Conservation (phyloP, 768 basidiomycete species). For the Chalciporus piperatus region DNA sequence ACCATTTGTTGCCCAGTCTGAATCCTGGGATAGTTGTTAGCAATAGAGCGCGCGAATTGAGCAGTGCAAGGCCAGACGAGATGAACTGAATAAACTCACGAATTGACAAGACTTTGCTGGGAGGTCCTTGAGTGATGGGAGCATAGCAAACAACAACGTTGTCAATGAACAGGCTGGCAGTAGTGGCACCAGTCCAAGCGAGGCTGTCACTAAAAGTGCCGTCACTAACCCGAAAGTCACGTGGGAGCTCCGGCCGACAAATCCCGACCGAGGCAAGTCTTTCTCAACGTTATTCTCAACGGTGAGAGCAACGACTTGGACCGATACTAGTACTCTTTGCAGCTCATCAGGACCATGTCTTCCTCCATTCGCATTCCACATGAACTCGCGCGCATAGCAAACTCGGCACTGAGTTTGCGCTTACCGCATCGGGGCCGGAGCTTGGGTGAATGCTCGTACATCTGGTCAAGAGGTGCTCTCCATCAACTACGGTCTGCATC, state of each 20-base stretch:
- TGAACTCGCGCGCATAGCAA: conserved; percentile 15
- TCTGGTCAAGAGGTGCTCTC: conserved; percentile 3
- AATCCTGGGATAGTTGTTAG: conserved; percentile 44
- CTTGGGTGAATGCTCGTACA: background rate
- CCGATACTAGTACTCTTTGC: too few species aligned
- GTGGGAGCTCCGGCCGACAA: background rate
- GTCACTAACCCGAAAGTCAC: too few species aligned
- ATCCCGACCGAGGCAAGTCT: background rate
- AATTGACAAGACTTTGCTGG: conserved; percentile 14
- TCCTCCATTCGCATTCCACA: conserved; percentile 1
- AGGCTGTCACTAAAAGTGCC: too few species aligned
- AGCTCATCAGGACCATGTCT: background rate
- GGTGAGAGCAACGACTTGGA: too few species aligned
- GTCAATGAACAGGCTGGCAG: too few species aligned
- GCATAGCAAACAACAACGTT: background rate
- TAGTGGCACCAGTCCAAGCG: background rate
- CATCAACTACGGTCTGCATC: conserved; percentile 6
- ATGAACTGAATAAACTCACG: conserved; percentile 11
- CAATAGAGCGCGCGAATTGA: background rate
- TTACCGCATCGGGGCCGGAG: background rate
- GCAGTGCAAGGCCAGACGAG: too few species aligned
- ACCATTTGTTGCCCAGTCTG: conserved; percentile 66
- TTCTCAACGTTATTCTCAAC: too few species aligned
- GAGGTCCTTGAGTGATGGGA: background rate
- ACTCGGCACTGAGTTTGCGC: conserved; percentile 5